These are phyloP conservation scores for Psidium friedrichsthalianum DNA, from an alignment of 345 rosid species.

Conservation along the genomic window DNA sequence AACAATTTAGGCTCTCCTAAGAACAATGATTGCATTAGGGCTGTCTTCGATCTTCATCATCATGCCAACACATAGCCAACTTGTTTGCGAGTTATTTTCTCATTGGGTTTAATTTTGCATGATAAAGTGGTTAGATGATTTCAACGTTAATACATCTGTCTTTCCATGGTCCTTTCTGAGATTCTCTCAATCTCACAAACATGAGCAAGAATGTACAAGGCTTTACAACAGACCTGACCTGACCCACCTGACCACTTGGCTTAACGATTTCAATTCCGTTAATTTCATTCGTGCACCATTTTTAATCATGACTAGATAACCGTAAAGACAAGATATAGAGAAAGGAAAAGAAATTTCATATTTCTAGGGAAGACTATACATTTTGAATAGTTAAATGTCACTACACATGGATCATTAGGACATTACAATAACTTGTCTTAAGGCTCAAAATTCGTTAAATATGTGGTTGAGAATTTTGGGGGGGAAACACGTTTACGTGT, in stretches of 20 bases:
- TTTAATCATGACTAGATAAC: background rate
- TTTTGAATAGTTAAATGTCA: background rate
- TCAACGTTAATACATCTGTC: background rate
- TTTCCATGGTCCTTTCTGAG: background rate
- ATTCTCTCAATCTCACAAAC: background rate
- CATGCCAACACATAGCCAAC: background rate
- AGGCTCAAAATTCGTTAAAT: background rate
- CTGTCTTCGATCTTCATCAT: background rate
- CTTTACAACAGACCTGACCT: background rate
- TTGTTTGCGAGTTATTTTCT: background rate
- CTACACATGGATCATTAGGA: background rate
- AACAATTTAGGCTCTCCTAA: background rate
- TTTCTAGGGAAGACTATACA: background rate
- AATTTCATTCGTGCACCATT: no score
- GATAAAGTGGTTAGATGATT: background rate
- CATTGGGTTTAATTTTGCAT: background rate
- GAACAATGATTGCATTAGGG: background rate
- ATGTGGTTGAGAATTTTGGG: background rate
- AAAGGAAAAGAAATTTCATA: background rate
- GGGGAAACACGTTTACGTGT: background rate
- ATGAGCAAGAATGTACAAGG: background rate
- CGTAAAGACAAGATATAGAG: background rate
- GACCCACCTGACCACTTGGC: background rate
- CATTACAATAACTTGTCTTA: background rate
- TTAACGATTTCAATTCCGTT: no score